These are phyloP conservation scores for Stephanodiscus triporus DNA, from an alignment of 108 stramenopile species.

Conservation along the genomic window DNA sequence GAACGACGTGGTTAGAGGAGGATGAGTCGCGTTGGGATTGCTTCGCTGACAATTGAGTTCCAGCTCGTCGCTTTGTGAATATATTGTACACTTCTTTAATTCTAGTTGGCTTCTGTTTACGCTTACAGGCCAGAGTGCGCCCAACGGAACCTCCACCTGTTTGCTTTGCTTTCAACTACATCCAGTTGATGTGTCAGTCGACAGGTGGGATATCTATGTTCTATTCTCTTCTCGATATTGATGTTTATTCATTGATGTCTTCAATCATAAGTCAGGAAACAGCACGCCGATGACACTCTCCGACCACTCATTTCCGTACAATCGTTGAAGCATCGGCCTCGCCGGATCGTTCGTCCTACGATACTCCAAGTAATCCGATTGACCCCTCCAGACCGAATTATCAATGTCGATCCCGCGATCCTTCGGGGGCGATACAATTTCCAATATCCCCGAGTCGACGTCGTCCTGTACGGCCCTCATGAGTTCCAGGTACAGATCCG, in stretches of 20 bases:
- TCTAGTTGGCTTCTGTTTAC: neutral
- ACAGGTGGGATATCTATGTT: too few relatives aligned
- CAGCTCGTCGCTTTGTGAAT: neutral
- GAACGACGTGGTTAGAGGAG: conserved; percentile 61
- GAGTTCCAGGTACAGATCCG: conserved; percentile 70
- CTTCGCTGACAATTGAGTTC: neutral
- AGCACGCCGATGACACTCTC: conserved; percentile 67
- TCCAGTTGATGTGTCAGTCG: too few relatives aligned
- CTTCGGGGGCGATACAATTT: neutral
- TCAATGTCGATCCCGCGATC: conserved; percentile 9
- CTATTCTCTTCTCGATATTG: too few relatives aligned
- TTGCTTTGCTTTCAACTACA: too few relatives aligned
- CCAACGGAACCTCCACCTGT: too few relatives aligned
- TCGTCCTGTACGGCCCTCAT: conserved; percentile 33
- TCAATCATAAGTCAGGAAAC: conserved; percentile 52
- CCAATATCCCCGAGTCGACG: conserved; percentile 13
- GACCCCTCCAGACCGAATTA: conserved; percentile 29
- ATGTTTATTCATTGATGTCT: neutral
- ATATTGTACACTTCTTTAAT: neutral
- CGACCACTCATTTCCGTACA: conserved; percentile 81
- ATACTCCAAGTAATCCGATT: conserved; percentile 65
- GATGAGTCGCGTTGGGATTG: conserved; percentile 15
- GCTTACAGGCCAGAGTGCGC: too few relatives aligned
- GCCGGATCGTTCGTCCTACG: conserved; percentile 81
- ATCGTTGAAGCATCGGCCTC: conserved; percentile 77